Base-by-base conservation (phyloP, 768 basidiomycete species). In the Rubroboletus pulcherrimus region DNA sequence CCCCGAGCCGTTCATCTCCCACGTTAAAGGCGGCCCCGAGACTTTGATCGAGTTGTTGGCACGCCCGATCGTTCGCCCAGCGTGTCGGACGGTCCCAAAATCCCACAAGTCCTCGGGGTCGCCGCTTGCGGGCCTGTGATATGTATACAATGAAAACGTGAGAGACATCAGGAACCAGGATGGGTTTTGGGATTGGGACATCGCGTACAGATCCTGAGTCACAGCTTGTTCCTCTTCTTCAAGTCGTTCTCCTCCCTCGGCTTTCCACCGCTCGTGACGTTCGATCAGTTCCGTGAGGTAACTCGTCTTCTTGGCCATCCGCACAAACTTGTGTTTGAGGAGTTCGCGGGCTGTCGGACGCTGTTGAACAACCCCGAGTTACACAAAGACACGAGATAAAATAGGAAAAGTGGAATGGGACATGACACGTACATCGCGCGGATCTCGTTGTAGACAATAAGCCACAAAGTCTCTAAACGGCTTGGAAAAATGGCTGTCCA, bases 251-350 rank as follows among this genome's bases (percentile, higher is more conserved):
- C 93, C 93, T 14, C 91, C 92, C 64, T 97, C 92, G 1, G 86
- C 84, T 71, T 82, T 91, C 94, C 93, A 99, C 56, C 92, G 81
- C 65, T 98, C 93, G 58, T 92, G 89, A 31, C 94, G 81, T 58
- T 98, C 96, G 58, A 98, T 97, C 39, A 99, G 78, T 70, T 99
- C 97, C 0, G 94, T 96, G 57, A 99, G 76, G 67, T 97, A 98
- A 65, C 72, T 91, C 9, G 93, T 87, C 77, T 97, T 97, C 77
- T 93, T 94, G 19, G 96, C 96, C 81, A 90, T 87, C 57, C 89
- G 82, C 60, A 98, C 84, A 70, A 97, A 99, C 67, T 95, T 96
- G 73, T 99, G 97, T 67, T 93, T 96, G 56, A 99, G 77, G 45
- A 99, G 81, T 56, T 99, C 96, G 54, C 86, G 86, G n/a, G 97